phyloP scores from a whole-genome alignment of 768 basidiomycete genomes.

The Tricholoma sp. region DNA sequence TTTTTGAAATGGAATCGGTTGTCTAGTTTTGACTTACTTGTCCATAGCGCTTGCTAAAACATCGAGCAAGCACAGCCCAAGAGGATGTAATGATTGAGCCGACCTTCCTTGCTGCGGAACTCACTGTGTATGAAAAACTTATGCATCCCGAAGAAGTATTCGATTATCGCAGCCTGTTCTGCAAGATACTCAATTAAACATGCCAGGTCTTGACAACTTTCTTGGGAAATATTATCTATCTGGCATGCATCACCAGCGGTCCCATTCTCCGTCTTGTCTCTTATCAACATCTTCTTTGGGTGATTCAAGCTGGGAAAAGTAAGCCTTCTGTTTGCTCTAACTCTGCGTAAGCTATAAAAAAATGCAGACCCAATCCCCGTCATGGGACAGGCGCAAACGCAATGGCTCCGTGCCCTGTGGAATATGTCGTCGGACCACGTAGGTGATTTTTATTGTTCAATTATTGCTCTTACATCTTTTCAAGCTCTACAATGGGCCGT shows the following conservation, averaged over 20 bases:
- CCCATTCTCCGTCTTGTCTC: constrained; percentile 42
- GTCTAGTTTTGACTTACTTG: neutral
- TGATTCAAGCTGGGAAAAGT: constrained; percentile 36
- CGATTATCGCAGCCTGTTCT: neutral
- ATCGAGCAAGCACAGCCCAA: constrained; percentile 1
- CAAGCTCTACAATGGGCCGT: constrained; percentile 19
- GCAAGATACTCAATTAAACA: neutral
- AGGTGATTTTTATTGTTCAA: constrained; percentile 16
- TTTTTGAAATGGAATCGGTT: neutral
- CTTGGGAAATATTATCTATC: constrained; percentile 33
- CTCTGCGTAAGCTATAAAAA: neutral
- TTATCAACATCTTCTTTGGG: constrained; percentile 60
- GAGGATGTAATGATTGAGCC: constrained; percentile 12
- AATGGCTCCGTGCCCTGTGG: constrained; percentile 55
- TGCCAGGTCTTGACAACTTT: constrained; percentile 12
- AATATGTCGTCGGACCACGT: constrained; percentile 12
- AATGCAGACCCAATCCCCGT: constrained; percentile 26
- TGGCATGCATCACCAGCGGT: constrained; percentile 27
- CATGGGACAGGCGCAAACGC: constrained; percentile 30
- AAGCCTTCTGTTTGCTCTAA: constrained; percentile 8
- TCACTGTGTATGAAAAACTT: constrained; percentile 25
- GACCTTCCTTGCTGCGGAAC: constrained; percentile 26
- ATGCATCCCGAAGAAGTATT: constrained; percentile 1
- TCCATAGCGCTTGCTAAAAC: constrained; percentile 5
- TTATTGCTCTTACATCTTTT: neutral